phyloP scores from a whole-genome alignment of 2,329 filamentous ascomycete species.

The Alternaria angustiovoidea region DNA sequence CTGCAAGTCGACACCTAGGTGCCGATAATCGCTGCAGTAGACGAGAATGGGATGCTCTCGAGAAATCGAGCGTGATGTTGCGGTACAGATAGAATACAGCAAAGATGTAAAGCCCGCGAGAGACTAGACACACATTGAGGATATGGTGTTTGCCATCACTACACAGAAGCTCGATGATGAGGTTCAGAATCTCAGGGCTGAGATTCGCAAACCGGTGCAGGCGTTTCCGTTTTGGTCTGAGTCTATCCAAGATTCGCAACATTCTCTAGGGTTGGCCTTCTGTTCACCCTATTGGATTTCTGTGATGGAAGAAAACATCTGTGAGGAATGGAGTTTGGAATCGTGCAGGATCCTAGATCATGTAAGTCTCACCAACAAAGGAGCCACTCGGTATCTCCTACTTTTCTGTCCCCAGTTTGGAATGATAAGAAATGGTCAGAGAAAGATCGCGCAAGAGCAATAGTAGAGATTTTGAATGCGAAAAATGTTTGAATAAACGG shows the following conservation, averaged over 20 bases:
- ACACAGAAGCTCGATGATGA: slow-evolving; percentile 7
- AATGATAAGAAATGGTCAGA: background rate
- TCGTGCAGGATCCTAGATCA: background rate
- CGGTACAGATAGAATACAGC: slow-evolving; percentile 7
- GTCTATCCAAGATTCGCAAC: background rate
- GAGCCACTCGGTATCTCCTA: background rate
- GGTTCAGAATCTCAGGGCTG: background rate
- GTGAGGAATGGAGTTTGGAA: background rate
- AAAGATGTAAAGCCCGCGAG: slow-evolving; percentile 6
- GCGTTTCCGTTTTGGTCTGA: background rate
- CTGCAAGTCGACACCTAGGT: slow-evolving; percentile 1
- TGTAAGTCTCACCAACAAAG: background rate
- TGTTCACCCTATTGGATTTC: background rate
- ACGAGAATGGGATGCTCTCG: background rate
- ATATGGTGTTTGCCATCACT: background rate
- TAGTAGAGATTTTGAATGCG: no score
- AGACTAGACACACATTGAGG: slow-evolving; percentile 4
- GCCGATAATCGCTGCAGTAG: slow-evolving; percentile 1
- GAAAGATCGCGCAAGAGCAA: background rate
- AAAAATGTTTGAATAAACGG: no score
- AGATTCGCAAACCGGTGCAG: background rate
- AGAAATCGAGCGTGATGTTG: background rate
- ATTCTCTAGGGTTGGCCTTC: background rate
- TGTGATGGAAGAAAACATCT: background rate
- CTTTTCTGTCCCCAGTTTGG: background rate